These are phyloP conservation scores for Penicillium canariense DNA, from an alignment of 495 filamentous ascomycete genomes.

Conservation along the genomic window DNA sequence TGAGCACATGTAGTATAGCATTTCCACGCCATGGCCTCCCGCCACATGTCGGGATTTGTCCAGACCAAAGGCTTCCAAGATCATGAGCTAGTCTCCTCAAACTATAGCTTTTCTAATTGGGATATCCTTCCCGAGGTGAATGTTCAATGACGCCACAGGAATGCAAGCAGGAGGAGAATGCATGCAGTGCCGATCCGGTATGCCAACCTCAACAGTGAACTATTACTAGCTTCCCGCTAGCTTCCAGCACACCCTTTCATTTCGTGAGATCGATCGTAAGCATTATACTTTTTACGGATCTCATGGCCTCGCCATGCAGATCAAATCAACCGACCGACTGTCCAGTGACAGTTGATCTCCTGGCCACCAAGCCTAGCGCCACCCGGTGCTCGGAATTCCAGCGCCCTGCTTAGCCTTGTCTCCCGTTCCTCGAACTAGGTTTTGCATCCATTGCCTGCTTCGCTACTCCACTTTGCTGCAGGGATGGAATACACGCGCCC, in stretches of 20 bases:
- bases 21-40: neutral
- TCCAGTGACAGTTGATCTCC: neutral
- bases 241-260: neutral
- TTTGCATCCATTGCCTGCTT: neutral
- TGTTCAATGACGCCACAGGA: slow-evolving; percentile 12
- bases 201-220: slow-evolving; percentile 2
- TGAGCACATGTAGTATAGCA: neutral
- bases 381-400: slow-evolving; percentile 15
- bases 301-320: neutral
- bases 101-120: neutral
- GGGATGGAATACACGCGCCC: slow-evolving; percentile 15
- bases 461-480: slow-evolving; percentile 1
- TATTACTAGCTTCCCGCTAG: neutral
- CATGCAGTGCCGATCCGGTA: slow-evolving; percentile 17
- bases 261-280: neutral
- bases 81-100: neutral
- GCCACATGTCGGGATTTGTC: neutral
- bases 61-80: neutral
- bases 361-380: neutral
- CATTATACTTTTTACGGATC: neutral
- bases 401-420: neutral
- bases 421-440: slow-evolving; percentile 5
- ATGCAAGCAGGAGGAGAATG: slow-evolving; percentile 18
- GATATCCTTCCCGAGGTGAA: neutral
- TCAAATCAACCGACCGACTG: neutral